Conservation (phyloP, 2,329 filamentous ascomycete species). For the Capronia americana region DNA sequence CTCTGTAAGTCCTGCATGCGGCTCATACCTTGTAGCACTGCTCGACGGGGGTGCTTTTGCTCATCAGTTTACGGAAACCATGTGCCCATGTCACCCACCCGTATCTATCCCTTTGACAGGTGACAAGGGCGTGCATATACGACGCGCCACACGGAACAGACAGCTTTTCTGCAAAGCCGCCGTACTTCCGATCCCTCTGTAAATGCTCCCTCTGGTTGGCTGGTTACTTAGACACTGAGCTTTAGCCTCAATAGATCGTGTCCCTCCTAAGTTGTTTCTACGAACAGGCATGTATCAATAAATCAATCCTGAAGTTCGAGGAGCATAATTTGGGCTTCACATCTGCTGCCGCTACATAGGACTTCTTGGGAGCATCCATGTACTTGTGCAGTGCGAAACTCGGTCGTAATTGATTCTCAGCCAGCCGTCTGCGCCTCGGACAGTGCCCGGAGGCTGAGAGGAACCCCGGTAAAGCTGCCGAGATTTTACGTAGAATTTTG, state of each 20-base stretch:
- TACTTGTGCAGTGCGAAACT: neutral
- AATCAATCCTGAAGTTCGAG: neutral
- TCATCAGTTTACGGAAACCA: neutral
- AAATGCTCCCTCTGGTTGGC: neutral
- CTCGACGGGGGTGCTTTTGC: neutral
- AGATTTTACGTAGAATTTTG: neutral
- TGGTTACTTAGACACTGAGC: neutral
- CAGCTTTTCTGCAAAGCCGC: neutral
- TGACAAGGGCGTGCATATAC: neutral
- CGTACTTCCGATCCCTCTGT: neutral
- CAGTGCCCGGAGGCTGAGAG: neutral
- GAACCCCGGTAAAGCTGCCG: neutral
- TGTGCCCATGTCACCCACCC: slow-evolving; percentile 1
- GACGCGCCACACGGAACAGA: neutral
- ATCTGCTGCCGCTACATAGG: neutral
- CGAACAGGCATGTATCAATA: neutral
- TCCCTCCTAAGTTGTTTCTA: neutral
- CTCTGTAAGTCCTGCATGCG: neutral
- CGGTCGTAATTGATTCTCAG: neutral
- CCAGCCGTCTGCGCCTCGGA: slow-evolving; percentile 9
- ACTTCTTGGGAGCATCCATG: too few relatives aligned
- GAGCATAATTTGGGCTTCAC: neutral
- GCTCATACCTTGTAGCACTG: neutral
- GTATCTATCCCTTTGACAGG: neutral
- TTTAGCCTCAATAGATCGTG: too few relatives aligned